Conservation (phyloP, 306 rosid species). For the Hippophae tibetana region DNA sequence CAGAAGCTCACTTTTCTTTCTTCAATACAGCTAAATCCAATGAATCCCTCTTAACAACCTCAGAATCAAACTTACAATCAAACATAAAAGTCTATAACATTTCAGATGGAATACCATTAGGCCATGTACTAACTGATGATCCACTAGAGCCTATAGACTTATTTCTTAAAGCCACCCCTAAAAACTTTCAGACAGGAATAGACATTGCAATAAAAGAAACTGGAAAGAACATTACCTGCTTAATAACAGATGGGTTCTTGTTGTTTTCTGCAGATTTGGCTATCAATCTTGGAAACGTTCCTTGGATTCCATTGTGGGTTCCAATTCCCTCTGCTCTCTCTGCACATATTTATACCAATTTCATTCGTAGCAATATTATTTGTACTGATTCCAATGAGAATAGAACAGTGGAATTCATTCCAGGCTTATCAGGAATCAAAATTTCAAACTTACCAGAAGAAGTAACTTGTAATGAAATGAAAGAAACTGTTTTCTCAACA, state of each 20-base stretch:
- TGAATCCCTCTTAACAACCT: constrained; percentile 6
- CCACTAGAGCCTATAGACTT: constrained; percentile 13
- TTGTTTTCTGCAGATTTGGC: constrained; percentile 13
- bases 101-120: constrained; percentile 22
- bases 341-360: constrained; percentile 23
- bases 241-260: constrained; percentile 7
- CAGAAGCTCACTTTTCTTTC: constrained; percentile 21
- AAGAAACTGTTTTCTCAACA: constrained; percentile 20
- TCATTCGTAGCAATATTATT: constrained; percentile 11
- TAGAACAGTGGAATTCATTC: constrained; percentile 28
- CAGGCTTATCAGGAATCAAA: constrained; percentile 27
- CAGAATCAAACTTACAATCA: not conserved
- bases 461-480: not conserved
- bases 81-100: constrained; percentile 13
- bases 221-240: constrained; percentile 18
- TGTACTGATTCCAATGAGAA: not conserved
- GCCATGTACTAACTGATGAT: not conserved
- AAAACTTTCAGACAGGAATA: constrained; percentile 17
- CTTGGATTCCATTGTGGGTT: constrained; percentile 42
- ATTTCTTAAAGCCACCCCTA: constrained; percentile 22
- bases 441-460: constrained; percentile 29
- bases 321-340: constrained; percentile 20
- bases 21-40: constrained; percentile 3
- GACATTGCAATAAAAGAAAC: constrained; percentile 12
- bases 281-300: constrained; percentile 21